Base-by-base conservation (phyloP, 805 yeast species). In the Ascoidea rubescens region DNA sequence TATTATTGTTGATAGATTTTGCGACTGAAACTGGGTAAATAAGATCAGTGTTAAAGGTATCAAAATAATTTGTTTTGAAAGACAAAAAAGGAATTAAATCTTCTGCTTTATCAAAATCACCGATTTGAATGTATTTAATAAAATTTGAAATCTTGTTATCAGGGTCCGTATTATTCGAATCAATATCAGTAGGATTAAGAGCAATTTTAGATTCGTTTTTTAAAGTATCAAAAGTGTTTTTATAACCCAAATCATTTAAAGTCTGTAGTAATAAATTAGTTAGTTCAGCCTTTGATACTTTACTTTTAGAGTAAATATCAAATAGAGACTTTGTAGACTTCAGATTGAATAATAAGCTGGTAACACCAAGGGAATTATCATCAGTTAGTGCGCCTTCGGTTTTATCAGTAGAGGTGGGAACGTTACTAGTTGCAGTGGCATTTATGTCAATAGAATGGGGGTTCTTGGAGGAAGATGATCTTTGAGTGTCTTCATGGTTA, bases 261-360 rank as follows among this genome's bases (percentile, higher is more conserved):
- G 79, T 64, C 56, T 78, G 80, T 44, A 78, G 71, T 46, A 79
- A 60, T 32, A 79, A 62, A 50, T 78, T 69, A 2, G 79, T 70
- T 21, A 77, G 64, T 58, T 78, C 76, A 21, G 55, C 55, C 42
- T 55, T 55, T 21, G 28, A 21, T 21, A 21, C 28, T 21, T 21
- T 21, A 21, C 28, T 21, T 51, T 62, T 5, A 16, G 28, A 45
- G 8, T 45, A 5, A 45, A 21, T 21, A 21, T 21, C 28, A 21
- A 21, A 21, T 21, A 21, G 3, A 21, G 28, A 21, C 28, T 21
- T 21, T 21, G 28, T 21, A 21, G 28, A 21, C 28, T 21, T 21
- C 28, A 21, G 28, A 21, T 21, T 21, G 3, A 21, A 21, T 21
- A 21, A 3, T 3, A 21, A 21, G 28, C 28, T 21, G 28, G 28